Evolutionary conservation across 1,284 basidiomycete species (phyloP).

Genomic region (Chondrostereum purpureum): DNA sequence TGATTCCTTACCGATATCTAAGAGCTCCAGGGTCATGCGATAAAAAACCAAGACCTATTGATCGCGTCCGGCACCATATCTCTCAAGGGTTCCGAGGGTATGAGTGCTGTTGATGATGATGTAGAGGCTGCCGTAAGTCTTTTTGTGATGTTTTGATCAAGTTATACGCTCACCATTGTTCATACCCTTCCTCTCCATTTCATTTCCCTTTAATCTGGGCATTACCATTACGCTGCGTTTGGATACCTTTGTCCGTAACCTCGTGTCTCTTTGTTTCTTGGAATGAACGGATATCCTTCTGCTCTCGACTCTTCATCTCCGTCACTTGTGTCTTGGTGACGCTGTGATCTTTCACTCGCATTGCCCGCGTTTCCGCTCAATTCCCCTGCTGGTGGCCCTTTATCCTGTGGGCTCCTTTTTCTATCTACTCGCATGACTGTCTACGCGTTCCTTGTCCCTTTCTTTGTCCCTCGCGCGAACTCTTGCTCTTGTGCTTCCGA

Average conservation of each 20-base stretch:
- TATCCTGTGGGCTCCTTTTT: neutral
- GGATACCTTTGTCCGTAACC: constrained; percentile 22
- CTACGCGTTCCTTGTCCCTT: neutral
- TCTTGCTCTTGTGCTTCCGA: constrained; percentile 16
- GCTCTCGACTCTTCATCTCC: neutral
- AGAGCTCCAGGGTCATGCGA: constrained; percentile 91
- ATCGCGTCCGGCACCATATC: constrained; percentile 80
- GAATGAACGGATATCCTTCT: neutral
- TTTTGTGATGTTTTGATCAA: constrained; percentile 17
- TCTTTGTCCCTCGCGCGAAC: constrained; percentile 7
- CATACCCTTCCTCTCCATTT: neutral
- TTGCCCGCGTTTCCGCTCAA: too few species aligned
- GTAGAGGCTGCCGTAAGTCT: constrained; percentile 63
- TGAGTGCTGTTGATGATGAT: constrained; percentile 82
- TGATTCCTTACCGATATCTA: constrained; percentile 15
- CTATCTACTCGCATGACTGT: neutral
- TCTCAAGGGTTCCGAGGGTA: constrained; percentile 72
- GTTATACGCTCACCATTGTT: neutral
- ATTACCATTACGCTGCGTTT: neutral
- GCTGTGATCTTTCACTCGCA: too few species aligned
- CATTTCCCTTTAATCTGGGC: constrained; percentile 1
- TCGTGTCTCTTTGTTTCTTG: neutral
- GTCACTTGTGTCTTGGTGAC: too few species aligned
- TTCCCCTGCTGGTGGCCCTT: neutral
- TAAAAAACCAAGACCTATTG: constrained; percentile 88